phyloP scores from a whole-genome alignment of 371 early-diverging fungal species.

The Fennellomyces sp. region DNA sequence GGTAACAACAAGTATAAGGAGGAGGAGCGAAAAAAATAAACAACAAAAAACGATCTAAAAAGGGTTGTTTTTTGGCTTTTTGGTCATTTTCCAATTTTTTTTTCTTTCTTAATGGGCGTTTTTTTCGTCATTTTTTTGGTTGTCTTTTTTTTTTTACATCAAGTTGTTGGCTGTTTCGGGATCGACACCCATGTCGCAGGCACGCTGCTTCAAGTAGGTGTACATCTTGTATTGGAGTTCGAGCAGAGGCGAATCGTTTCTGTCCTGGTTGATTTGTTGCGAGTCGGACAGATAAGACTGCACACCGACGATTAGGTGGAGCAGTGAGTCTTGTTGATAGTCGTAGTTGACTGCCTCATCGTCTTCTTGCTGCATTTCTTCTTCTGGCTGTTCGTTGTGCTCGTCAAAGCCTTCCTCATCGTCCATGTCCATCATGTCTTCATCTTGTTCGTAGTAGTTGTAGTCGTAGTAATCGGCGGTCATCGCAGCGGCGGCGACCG shows the following conservation, averaged over 20 bases:
- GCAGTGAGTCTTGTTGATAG: slow-evolving; percentile 30
- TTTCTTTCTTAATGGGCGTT: slow-evolving; percentile 9
- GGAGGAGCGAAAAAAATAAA: too few species aligned
- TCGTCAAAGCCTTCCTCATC: neutral
- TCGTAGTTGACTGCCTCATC: slow-evolving; percentile 20
- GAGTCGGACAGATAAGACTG: slow-evolving; percentile 44
- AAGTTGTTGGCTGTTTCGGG: slow-evolving; percentile 15
- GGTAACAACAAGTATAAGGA: too few species aligned
- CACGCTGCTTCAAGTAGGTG: slow-evolving; percentile 46
- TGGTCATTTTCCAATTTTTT: slow-evolving; percentile 4
- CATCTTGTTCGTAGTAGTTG: neutral
- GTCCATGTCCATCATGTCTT: slow-evolving; percentile 11
- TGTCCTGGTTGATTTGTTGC: slow-evolving; percentile 4
- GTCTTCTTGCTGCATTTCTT: slow-evolving; percentile 12
- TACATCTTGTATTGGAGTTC: slow-evolving; percentile 55
- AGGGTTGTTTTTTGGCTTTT: too few species aligned
- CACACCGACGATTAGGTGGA: slow-evolving; percentile 44
- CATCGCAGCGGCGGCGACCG: slow-evolving; percentile 22
- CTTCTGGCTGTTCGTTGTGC: slow-evolving; percentile 7
- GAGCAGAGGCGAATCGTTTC: slow-evolving; percentile 34
- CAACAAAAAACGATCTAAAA: too few species aligned
- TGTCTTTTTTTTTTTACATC: slow-evolving; percentile 10
- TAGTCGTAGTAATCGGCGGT: slow-evolving; percentile 26
- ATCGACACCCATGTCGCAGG: slow-evolving; percentile 39
- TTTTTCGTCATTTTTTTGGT: too few species aligned